Base-by-base conservation (phyloP, 2,329 filamentous ascomycete genomes). In the Macrophomina pseudophaseolina region DNA sequence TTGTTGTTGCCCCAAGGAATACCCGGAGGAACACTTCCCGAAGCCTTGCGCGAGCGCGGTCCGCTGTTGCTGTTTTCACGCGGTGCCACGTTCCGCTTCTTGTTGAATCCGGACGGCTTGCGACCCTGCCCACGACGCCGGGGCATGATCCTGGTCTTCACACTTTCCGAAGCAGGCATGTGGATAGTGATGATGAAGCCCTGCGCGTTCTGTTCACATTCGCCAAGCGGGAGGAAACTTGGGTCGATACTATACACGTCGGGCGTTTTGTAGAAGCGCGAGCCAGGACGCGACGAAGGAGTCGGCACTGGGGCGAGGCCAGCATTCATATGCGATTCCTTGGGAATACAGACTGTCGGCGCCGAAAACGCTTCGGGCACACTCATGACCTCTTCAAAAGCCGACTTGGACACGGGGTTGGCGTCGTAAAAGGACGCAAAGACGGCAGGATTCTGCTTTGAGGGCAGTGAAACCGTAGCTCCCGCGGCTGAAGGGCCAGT, bases 331-430 rank as follows among this genome's bases (percentile, higher is more conserved):
- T 66, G 65, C 4, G 56, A 28, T 16, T 63, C 58, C 38, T 66
- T 66, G 14, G 65, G 56, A 35, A 66, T 28, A 12, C 46, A 28
- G 3, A 66, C 65, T 12, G 65, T 66, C 4, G 65, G 65, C 2
- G 46, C 58, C 2, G 65, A 66, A 38, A 66, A 66, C 4, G 65
- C 65, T 40, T 62, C 65, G 11, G 65, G 65, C 9, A 54, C 49
- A 49, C 58, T 63, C 65, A 66, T 66, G 7, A 66, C 46, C 28
- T 66, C 65, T 35, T 66, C 65, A 23, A 66, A 54, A 18, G 56
- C 42, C 23, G 56, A 51, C 56, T 66, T 66, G 28, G 65, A 54
- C 14, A 54, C 48, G 5, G 38, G 11, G 48, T n/a, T 53, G 18
- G 33, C 35, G 14, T 48, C 38, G 16, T 40, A 44, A n/a, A 14